These are phyloP conservation scores for Melastoma malabathricum DNA, from an alignment of 345 rosid species.

Conservation along the genomic window DNA sequence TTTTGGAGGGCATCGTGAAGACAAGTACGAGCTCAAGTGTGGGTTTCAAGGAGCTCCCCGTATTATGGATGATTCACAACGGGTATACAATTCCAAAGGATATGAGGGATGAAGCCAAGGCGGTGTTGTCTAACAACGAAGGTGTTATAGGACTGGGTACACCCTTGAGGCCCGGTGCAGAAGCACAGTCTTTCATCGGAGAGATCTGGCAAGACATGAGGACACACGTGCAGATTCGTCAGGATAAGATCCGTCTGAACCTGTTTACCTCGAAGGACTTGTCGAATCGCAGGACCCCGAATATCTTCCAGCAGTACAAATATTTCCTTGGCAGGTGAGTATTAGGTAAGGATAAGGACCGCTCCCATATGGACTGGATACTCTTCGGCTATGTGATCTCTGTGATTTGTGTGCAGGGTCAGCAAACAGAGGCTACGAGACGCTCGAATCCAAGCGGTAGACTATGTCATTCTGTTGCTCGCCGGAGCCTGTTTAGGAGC, in stretches of 20 bases:
- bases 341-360: no score
- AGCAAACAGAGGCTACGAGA: conserved; percentile 77
- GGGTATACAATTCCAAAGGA: conserved; percentile 64
- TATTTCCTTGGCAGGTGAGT: no score
- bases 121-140: conserved; percentile 10
- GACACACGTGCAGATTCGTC: no score
- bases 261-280: no score
- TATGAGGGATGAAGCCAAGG: conserved; percentile 33
- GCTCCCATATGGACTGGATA: no score
- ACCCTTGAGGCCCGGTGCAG: conserved; percentile 7
- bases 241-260: no score
- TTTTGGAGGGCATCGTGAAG: conserved; percentile 67
- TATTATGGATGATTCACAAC: conserved; percentile 86
- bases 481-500: conserved; percentile 95
- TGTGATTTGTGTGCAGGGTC: conserved; percentile 32
- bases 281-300: no score
- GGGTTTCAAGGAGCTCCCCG: conserved; percentile 56
- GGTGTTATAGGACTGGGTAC: conserved; percentile 16
- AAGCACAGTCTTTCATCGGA: conserved; percentile 35
- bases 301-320: no score
- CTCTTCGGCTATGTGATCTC: no score
- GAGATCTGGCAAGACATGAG: no score
- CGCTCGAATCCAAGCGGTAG: conserved; percentile 63
- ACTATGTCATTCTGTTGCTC: conserved; percentile 71
- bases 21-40: conserved; percentile 34